phyloP scores from a whole-genome alignment of 2,329 filamentous ascomycete genomes.

The Colletotrichum sojae region DNA sequence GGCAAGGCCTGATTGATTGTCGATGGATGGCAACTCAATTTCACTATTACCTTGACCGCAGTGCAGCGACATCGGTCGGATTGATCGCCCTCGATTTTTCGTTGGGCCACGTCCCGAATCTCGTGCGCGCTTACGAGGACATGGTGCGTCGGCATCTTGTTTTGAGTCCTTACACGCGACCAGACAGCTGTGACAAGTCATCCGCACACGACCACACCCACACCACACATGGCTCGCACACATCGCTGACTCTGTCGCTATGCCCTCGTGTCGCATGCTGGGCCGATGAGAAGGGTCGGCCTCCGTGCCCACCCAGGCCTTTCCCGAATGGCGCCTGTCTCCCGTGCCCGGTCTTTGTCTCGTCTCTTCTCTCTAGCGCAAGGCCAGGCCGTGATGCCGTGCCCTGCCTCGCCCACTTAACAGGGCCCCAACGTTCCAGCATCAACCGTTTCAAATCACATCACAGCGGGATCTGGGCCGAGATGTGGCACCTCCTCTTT shows the following conservation, averaged over 20 bases:
- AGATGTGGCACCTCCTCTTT: slow-evolving; percentile 39
- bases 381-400: slow-evolving; percentile 19
- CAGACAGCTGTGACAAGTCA: slow-evolving; percentile 38
- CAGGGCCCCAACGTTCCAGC: slow-evolving; percentile 34
- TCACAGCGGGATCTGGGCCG: slow-evolving; percentile 39
- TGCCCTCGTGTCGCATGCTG: slow-evolving; percentile 33
- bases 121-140: slow-evolving; percentile 26
- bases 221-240: slow-evolving; percentile 38
- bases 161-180: slow-evolving; percentile 26
- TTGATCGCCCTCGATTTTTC: slow-evolving; percentile 32
- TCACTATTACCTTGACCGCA: not conserved
- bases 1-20: slow-evolving; percentile 38
- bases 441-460: slow-evolving; percentile 41
- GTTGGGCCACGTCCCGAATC: slow-evolving; percentile 33
- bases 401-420: slow-evolving; percentile 24
- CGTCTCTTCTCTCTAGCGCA: slow-evolving; percentile 25
- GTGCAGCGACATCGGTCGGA: not conserved
- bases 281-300: slow-evolving; percentile 26
- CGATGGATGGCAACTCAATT: not conserved
- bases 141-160: slow-evolving; percentile 25
- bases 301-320: slow-evolving; percentile 35
- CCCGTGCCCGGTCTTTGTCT: slow-evolving; percentile 37
- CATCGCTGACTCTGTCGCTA: slow-evolving; percentile 36
- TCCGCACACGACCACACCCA: slow-evolving; percentile 37
- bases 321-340: slow-evolving; percentile 36